Percentiles rank a stretch among this genome's conserved stretches.
Conservation (phyloP, 306 rosid species). For the Rosa chinensis region DNA sequence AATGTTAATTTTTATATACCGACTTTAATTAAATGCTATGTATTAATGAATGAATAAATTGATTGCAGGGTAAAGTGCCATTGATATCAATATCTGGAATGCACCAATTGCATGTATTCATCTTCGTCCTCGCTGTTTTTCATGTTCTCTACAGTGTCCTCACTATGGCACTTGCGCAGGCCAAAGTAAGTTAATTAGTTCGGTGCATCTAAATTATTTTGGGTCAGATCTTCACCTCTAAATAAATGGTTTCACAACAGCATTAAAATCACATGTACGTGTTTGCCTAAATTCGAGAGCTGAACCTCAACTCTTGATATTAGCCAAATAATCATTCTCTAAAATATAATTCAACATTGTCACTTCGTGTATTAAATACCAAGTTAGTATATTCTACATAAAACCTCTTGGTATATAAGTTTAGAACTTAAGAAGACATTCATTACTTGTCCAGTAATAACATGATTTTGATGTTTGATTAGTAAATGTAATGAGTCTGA, state of each 20-base stretch:
- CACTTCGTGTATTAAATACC: no score
- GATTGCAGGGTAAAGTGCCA: constrained; percentile 45
- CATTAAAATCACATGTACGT: background rate
- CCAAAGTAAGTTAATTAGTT: constrained; percentile 46
- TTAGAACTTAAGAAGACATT: background rate
- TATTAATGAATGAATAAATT: background rate
- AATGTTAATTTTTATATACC: background rate
- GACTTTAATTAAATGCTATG: background rate
- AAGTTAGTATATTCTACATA: background rate
- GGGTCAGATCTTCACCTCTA: no score
- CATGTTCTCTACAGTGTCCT: constrained; percentile 60
- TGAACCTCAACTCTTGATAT: no score
- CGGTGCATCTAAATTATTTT: background rate
- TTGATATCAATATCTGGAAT: constrained; percentile 50
- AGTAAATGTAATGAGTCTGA: background rate
- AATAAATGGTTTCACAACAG: no score
- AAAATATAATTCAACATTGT: no score
- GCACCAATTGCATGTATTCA: constrained; percentile 68
- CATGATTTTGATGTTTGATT: background rate
- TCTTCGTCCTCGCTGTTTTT: constrained; percentile 64
- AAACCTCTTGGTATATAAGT: background rate
- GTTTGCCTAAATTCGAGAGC: no score
- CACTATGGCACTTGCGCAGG: constrained; percentile 46
- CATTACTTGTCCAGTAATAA: background rate
- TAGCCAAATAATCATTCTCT: no score